These are phyloP conservation scores for Lasiodiplodia citricola DNA, from an alignment of 2,329 filamentous ascomycete genomes.

Conservation along the genomic window DNA sequence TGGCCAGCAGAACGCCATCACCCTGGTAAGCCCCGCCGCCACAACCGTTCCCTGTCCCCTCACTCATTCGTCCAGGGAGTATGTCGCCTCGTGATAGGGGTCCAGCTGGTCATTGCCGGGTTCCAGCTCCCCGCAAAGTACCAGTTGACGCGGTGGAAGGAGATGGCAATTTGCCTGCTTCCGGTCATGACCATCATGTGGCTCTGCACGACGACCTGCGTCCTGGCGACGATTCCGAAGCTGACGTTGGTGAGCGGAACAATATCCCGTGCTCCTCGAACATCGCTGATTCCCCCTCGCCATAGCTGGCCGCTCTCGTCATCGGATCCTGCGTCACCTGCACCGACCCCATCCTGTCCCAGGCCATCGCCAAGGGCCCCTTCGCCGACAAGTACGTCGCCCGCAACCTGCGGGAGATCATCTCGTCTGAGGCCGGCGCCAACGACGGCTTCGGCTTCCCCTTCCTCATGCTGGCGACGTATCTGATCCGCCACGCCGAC, in stretches of 20 bases:
- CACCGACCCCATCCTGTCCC: conserved; percentile 67
- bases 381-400: conserved; percentile 68
- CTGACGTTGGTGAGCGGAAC: conserved; percentile 49
- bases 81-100: conserved; percentile 64
- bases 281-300: neutral
- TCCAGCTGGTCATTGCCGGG: conserved; percentile 67
- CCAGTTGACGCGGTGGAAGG: conserved; percentile 54
- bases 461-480: conserved; percentile 63
- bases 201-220: conserved; percentile 62
- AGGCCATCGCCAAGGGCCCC: conserved; percentile 67
- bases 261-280: neutral
- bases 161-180: conserved; percentile 61
- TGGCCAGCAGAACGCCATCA: conserved; percentile 46
- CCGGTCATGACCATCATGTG: conserved; percentile 69
- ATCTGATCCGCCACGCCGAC: conserved; percentile 62
- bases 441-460: conserved; percentile 69
- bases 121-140: conserved; percentile 67
- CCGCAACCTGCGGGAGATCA: conserved; percentile 63
- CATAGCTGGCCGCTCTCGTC: conserved; percentile 58
- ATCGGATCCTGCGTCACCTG: conserved; percentile 67
- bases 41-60: neutral
- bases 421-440: conserved; percentile 65
- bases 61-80: conserved; percentile 45
- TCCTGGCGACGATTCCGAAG: conserved; percentile 61
- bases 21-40: conserved; percentile 41